phyloP scores from a whole-genome alignment of 2,329 filamentous ascomycete genomes.

The Aspergillus calidoustus region DNA sequence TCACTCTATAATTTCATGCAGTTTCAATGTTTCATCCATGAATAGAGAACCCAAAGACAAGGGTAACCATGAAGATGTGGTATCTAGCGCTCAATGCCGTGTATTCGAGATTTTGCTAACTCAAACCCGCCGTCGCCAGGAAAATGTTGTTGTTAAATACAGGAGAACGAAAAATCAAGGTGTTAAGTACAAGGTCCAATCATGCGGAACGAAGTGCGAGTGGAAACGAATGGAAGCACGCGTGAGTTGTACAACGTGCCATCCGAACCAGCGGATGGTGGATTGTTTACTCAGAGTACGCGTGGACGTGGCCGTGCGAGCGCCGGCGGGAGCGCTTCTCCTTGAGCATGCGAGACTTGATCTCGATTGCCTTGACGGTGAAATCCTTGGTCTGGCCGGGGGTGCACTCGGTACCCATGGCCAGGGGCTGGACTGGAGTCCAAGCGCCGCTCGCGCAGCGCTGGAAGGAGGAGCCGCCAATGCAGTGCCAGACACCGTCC shows the following conservation, averaged over 20 bases:
- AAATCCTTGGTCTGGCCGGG: conserved; percentile 40
- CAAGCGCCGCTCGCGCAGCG: conserved; percentile 65
- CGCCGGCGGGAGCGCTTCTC: conserved; percentile 38
- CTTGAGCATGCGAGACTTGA: conserved; percentile 32
- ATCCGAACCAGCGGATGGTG: conserved; percentile 26
- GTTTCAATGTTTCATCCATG: background rate
- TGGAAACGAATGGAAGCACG: conserved; percentile 21
- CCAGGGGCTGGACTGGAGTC: conserved; percentile 56
- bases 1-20: background rate
- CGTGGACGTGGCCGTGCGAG: conserved; percentile 27
- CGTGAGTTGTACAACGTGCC: background rate
- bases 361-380: conserved; percentile 25
- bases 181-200: conserved; percentile 11
- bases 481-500: conserved; percentile 65
- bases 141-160: conserved; percentile 17
- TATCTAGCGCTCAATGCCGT: conserved; percentile 4
- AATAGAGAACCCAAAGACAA: no score
- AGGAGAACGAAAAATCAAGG: conserved; percentile 12
- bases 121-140: conserved; percentile 1
- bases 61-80: background rate
- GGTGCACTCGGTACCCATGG: conserved; percentile 59
- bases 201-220: conserved; percentile 7
- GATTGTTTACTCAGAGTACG: conserved; percentile 30
- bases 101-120: conserved; percentile 5
- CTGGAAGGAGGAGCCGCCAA: conserved; percentile 62